phyloP scores from a whole-genome alignment of 2,329 filamentous ascomycete species.

The Exophiala lecanii-corni region DNA sequence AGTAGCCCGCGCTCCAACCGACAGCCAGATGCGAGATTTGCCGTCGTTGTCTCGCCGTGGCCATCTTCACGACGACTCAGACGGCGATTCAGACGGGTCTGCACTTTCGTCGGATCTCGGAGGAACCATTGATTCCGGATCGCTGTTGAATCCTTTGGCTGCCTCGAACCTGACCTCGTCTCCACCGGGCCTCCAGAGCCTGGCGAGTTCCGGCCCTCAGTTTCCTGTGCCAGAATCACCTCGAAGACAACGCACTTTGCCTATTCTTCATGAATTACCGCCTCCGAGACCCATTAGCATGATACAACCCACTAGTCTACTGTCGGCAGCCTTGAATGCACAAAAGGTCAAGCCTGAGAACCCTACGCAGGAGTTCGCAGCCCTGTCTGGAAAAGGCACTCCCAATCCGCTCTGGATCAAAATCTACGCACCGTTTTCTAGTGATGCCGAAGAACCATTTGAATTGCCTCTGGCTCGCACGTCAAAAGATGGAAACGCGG shows the following conservation, averaged over 20 bases:
- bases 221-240: constrained; percentile 42
- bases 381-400: constrained; percentile 57
- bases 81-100: constrained; percentile 44
- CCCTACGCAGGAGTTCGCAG: constrained; percentile 57
- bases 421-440: constrained; percentile 58
- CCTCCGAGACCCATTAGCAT: constrained; percentile 59
- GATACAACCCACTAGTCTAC: constrained; percentile 52
- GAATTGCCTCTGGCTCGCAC: constrained; percentile 55
- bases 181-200: constrained; percentile 42
- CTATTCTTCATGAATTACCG: constrained; percentile 53
- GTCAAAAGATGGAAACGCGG: constrained; percentile 50
- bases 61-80: constrained; percentile 42
- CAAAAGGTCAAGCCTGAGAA: constrained; percentile 55
- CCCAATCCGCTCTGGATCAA: constrained; percentile 59
- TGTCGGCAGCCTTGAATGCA: constrained; percentile 55
- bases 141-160: constrained; percentile 49
- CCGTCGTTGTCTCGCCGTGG: constrained; percentile 11
- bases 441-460: constrained; percentile 51
- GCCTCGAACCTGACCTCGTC: constrained; percentile 41
- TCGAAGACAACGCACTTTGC: constrained; percentile 45
- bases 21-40: constrained; percentile 20
- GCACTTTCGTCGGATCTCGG: constrained; percentile 52
- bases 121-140: constrained; percentile 52
- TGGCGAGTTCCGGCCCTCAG: constrained; percentile 27
- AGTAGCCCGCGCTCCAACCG: constrained; percentile 4